Evolutionary conservation across 805 yeast species (phyloP).

Genomic region (Pichia californica): DNA sequence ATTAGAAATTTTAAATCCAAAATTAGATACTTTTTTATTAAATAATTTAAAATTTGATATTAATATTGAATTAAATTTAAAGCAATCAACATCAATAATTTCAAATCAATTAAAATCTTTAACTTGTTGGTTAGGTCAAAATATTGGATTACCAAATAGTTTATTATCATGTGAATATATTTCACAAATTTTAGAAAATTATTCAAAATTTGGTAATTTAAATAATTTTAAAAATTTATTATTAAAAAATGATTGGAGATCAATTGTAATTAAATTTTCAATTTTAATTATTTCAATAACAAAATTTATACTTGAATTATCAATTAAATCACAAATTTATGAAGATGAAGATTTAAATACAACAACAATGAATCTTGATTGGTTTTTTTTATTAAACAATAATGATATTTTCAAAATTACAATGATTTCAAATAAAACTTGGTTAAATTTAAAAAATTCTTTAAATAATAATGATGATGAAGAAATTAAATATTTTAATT

Average conservation of each 20-base stretch:
- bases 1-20: conserved; percentile 63
- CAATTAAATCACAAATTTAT: conserved; percentile 51
- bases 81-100: conserved; percentile 47
- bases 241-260: conserved; percentile 25
- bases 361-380: conserved; percentile 50
- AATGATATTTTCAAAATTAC: conserved; percentile 5
- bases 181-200: conserved; percentile 4
- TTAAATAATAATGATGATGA: background rate
- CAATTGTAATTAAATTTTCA: conserved; percentile 44
- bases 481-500: background rate
- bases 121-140: conserved; percentile 71
- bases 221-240: background rate
- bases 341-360: conserved; percentile 75
- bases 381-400: conserved; percentile 22
- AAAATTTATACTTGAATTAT: conserved; percentile 39
- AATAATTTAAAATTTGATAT: conserved; percentile 36
- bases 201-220: conserved; percentile 1
- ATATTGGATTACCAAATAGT: conserved; percentile 62
- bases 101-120: conserved; percentile 42
- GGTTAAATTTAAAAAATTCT: background rate
- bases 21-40: conserved; percentile 75
- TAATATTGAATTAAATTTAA: conserved; percentile 26
- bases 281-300: conserved; percentile 51
- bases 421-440: background rate
- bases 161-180: conserved; percentile 71